Percentiles rank a stretch among this genome's conserved stretches.
Evolutionary conservation across 345 rosid genomes (phyloP).

Genomic region (Hevea brasiliensis): DNA sequence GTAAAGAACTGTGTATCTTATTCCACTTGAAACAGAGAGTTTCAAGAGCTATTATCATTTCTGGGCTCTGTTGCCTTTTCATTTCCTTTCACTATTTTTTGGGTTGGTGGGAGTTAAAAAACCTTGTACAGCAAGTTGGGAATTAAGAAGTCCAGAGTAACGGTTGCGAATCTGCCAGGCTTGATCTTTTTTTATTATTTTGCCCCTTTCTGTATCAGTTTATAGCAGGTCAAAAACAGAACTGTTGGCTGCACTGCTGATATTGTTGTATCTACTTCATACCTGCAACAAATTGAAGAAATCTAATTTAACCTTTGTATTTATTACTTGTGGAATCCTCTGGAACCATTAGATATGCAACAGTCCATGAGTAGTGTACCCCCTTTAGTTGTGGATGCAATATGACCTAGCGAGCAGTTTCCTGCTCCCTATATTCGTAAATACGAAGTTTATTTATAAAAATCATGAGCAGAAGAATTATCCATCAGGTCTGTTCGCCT

Average conservation of each 20-base stretch:
- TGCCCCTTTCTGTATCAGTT: not conserved
- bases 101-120: conserved; percentile 10
- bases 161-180: conserved; percentile 12
- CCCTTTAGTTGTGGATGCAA: too few relatives aligned
- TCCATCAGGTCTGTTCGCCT: too few relatives aligned
- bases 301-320: conserved; percentile 12
- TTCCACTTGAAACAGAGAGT: conserved; percentile 15
- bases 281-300: conserved; percentile 18
- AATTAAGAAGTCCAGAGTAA: conserved; percentile 8
- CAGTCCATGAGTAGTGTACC: too few relatives aligned
- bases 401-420: too few relatives aligned
- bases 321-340: not conserved
- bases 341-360: too few relatives aligned
- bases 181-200: not conserved
- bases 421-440: too few relatives aligned
- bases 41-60: conserved; percentile 6
- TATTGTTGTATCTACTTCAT: conserved; percentile 10
- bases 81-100: conserved; percentile 5
- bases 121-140: conserved; percentile 26
- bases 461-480: too few relatives aligned
- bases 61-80: not conserved
- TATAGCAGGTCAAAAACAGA: conserved; percentile 9
- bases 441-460: too few relatives aligned
- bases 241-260: not conserved
- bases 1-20: conserved; percentile 25